A percentile compares a stretch with the other conserved stretches of the same genome.
Evolutionary conservation across 2,329 filamentous ascomycete genomes (phyloP).

Genomic region (Penicillium psychrosexuale): DNA sequence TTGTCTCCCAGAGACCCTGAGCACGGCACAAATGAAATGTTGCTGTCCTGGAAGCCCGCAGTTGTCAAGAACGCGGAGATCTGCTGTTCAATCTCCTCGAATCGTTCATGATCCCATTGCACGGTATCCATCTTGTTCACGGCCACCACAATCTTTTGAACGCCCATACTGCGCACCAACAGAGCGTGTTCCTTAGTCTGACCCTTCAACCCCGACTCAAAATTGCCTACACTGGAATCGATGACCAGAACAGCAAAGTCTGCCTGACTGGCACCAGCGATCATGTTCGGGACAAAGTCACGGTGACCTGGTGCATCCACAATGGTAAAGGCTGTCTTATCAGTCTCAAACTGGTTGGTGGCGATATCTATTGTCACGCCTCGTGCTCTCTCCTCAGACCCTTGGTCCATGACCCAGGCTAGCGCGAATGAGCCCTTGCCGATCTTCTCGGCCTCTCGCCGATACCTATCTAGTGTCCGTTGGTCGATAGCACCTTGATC

Average conservation of each 20-base stretch:
- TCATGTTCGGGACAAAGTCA: conserved; percentile 99
- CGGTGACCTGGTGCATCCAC: conserved; percentile 91
- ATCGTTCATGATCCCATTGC: conserved; percentile 76
- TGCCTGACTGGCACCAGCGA: conserved; percentile 90
- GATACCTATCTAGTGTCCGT: conserved; percentile 81
- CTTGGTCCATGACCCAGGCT: conserved; percentile 94
- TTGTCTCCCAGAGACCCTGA: conserved; percentile 89
- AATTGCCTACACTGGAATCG: conserved; percentile 83
- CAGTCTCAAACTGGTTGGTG: conserved; percentile 89
- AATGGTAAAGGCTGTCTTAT: conserved; percentile 83
- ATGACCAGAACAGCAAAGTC: conserved; percentile 95
- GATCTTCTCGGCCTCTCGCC: conserved; percentile 82
- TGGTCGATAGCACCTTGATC: conserved; percentile 87
- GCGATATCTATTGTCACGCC: conserved; percentile 97
- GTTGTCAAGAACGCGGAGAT: conserved; percentile 77
- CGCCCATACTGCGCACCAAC: conserved; percentile 83
- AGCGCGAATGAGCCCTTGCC: conserved; percentile 95
- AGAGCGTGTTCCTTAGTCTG: conserved; percentile 94
- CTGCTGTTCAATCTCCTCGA: conserved; percentile 79
- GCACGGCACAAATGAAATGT: conserved; percentile 82
- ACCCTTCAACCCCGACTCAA: conserved; percentile 87
- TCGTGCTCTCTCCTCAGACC: conserved; percentile 79
- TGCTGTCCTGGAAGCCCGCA: conserved; percentile 77
- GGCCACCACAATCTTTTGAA: conserved; percentile 81
- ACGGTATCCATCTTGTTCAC: conserved; percentile 94